Evolutionary conservation across 2,329 filamentous ascomycete genomes (phyloP), one percentile per base, ranked within the genome.

Genomic region (Colletotrichum orchidophilum): DNA sequence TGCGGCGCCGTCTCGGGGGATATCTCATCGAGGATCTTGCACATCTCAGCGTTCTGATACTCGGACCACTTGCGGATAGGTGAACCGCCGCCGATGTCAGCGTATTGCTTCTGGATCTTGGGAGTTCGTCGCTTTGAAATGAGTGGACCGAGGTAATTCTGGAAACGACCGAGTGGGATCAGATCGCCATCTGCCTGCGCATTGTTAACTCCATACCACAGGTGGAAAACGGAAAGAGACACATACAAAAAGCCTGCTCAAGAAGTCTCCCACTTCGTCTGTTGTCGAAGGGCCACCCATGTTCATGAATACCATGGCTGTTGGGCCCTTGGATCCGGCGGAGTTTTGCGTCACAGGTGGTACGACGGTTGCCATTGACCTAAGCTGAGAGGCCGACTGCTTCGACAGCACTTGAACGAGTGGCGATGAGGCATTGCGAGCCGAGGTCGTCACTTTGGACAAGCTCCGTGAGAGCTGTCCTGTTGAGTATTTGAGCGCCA

Each of bases 61-160:
- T 99, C 96, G 27, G 95, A 97, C 97, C 97, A 99, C 81, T 97
- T 97, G 75, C 96, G 92, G 80, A 99, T 99, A 1, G 96, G 96
- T 24, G 95, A 98, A n/a, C 96, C 96, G 73, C 96, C 96, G 70
- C 96, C 96, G 78, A 99, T 99, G 66, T 92, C 95, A 21, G 93
- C 90, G 80, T 99, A 99, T 81, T 99, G 97, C 80, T 97, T 93
- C 82, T 97, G 88, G 74, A 99, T 99, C 85, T 98, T 99, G 31
- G 96, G 95, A 1, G 96, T 99, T 79, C 96, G 89, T 76, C 96
- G 90, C 63, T 88, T 89, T 24, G 96, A 93, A 75, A 99, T 96
- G 60, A 97, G 85, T 18, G 95, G 94, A 1, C 96, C 96, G 35
- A 99, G 85, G 81, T 98, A 98, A 77, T 89, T 90, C 83, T 99